phyloP scores from a whole-genome alignment of 2,329 filamentous ascomycete genomes.

The Ophiostoma quercus region DNA sequence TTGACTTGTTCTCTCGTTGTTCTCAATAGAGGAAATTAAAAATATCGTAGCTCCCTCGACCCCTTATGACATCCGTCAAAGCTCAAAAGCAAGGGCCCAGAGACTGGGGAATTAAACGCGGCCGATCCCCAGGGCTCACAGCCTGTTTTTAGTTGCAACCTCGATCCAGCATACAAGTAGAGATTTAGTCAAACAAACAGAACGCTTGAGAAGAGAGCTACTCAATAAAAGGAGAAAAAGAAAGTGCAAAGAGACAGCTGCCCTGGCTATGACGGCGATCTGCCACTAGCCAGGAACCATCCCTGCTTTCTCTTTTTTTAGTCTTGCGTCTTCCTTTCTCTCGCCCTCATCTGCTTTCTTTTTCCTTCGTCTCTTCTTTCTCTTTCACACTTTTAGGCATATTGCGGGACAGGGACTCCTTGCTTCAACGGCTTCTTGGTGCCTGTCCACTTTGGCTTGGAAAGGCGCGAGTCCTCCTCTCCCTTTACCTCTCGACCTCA shows the following conservation, averaged over 20 bases:
- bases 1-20: not conserved
- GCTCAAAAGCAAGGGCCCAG: not conserved
- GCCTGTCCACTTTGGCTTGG: not conserved
- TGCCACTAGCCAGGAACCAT: not conserved
- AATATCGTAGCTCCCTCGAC: not conserved
- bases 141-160: slow-evolving; percentile 5
- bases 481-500: not conserved
- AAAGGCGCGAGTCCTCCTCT: not conserved
- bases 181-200: not conserved
- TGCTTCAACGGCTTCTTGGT: slow-evolving; percentile 9
- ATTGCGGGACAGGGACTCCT: slow-evolving; percentile 7
- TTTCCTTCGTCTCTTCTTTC: not conserved
- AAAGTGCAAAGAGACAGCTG: not conserved
- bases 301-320: not conserved
- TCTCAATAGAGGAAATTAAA: not conserved
- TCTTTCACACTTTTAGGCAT: not conserved
- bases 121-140: slow-evolving; percentile 3
- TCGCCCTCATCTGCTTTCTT: not conserved
- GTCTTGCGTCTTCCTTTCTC: not conserved
- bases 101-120: slow-evolving; percentile 6
- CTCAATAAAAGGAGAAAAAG: not conserved
- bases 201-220: not conserved
- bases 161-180: not conserved
- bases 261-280: not conserved
- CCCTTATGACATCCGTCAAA: not conserved